A percentile compares a stretch with the other conserved stretches of the same genome.
Conservation (phyloP, 768 basidiomycete species). For the Lactarius sp. region DNA sequence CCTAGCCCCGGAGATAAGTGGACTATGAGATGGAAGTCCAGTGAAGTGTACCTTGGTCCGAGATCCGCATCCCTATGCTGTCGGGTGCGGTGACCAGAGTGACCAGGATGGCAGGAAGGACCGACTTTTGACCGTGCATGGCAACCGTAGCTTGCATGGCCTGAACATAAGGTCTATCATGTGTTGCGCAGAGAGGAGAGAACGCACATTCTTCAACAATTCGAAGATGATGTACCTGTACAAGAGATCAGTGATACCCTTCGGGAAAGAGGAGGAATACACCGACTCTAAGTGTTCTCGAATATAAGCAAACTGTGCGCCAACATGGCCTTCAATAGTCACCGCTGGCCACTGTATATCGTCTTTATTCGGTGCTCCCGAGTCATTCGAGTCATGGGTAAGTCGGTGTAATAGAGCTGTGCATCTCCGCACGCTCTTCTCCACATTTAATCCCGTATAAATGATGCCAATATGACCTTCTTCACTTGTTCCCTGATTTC, state of each 20-base stretch:
- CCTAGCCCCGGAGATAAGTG: conserved; percentile 39
- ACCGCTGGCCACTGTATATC: conserved; percentile 55
- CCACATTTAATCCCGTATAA: conserved; percentile 66
- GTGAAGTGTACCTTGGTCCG: conserved; percentile 67
- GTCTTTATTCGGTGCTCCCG: conserved; percentile 27
- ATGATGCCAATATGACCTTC: conserved; percentile 75
- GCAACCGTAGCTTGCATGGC: conserved; percentile 65
- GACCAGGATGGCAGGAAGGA: conserved; percentile 58
- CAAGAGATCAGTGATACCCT: neutral
- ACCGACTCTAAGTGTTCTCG: conserved; percentile 80
- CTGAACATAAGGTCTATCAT: conserved; percentile 34
- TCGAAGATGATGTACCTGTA: conserved; percentile 82
- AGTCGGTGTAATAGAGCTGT: conserved; percentile 50
- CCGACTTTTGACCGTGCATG: conserved; percentile 41
- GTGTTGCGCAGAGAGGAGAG: neutral
- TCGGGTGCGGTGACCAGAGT: conserved; percentile 74
- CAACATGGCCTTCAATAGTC: conserved; percentile 64
- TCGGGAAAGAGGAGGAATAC: neutral
- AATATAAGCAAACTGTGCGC: conserved; percentile 75
- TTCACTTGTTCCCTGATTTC: conserved; percentile 31
- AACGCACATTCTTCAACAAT: conserved; percentile 77
- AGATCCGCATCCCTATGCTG: conserved; percentile 76
- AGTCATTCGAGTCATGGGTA: conserved; percentile 40
- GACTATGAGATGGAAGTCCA: neutral
- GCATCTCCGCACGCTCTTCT: conserved; percentile 68